Evolutionary conservation across 768 basidiomycete species (phyloP).

Genomic region (Coprinopsis strossmayeri): DNA sequence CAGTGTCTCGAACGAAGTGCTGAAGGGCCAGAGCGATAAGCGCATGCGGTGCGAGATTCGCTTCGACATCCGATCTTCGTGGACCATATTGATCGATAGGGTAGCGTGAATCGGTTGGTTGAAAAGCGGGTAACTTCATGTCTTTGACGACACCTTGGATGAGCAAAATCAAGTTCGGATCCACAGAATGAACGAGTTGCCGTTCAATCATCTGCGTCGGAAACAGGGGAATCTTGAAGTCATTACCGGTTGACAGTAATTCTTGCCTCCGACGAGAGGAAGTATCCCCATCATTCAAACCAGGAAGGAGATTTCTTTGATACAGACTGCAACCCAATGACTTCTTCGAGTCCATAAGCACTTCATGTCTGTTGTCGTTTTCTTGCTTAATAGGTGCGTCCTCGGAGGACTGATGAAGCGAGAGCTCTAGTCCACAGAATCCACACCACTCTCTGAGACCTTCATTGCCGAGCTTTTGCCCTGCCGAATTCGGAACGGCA

Average conservation of each 20-base stretch:
- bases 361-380: background rate
- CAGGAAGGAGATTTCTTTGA: background rate
- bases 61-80: slow-evolving; percentile 22
- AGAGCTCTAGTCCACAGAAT: slow-evolving; percentile 15
- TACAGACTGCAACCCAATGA: background rate
- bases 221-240: background rate
- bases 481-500: background rate
- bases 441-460: slow-evolving; percentile 13
- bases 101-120: slow-evolving; percentile 13
- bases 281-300: background rate
- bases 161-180: slow-evolving; percentile 5
- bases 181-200: slow-evolving; percentile 6
- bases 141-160: slow-evolving; percentile 6
- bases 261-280: background rate
- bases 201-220: background rate
- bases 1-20: slow-evolving; percentile 28
- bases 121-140: slow-evolving; percentile 14
- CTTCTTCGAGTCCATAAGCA: background rate
- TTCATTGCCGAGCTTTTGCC: background rate
- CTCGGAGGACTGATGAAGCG: slow-evolving; percentile 18
- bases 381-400: slow-evolving; percentile 1
- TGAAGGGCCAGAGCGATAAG: slow-evolving; percentile 29
- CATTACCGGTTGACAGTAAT: background rate
- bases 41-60: slow-evolving; percentile 32
- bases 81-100: slow-evolving; percentile 25